Base-by-base conservation (phyloP, 1,139 yeast genomes). In the Eremothecium coryli region DNA sequence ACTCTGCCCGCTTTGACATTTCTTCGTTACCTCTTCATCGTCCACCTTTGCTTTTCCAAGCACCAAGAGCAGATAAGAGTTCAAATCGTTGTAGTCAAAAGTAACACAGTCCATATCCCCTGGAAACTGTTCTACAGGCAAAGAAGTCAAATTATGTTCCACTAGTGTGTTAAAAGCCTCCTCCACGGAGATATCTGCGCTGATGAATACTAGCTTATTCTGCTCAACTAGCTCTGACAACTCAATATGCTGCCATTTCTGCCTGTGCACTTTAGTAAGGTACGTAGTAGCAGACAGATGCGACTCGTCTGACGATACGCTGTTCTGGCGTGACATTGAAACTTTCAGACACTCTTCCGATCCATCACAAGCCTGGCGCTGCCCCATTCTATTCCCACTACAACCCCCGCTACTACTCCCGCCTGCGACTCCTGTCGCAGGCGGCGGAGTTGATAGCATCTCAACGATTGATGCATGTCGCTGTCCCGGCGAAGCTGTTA, bases 31-130 rank as follows among this genome's bases (percentile, higher is more conserved):
- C 24, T 44, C 39, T 24, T 48, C 45, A 36, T 55, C 49, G 39
- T 67, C 65, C 18, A 70, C 55, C 18, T 60, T 60, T 21, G 76
- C 67, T 49, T 76, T 78, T 48, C 85, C 82, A 66, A 82, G 67
- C 16, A 84, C 82, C 42, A 84, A 62, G 43, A 84, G 63, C 45
- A 84, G 64, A 56, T 85, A 86, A 8, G 96, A 78, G 52, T 84
- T 86, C 56, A 90, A 69, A 60, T 90, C 97, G 20, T 93, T 73
- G 60, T 85, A 90, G 59, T 90, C 97, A 59, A 90, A 90, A 1
- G 95, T 81, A 39, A 76, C 63, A 50, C 93, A 81, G 45, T 79
- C 72, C 45, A 76, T 64, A 48, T 73, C 80, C 32, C 68, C 62
- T 3, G 66, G 64, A 31, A 48, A 42, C 51, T 66, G 63, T 54